These are phyloP conservation scores for Cladophialophora immunda DNA, from an alignment of 2,329 filamentous ascomycete species.

Conservation along the genomic window DNA sequence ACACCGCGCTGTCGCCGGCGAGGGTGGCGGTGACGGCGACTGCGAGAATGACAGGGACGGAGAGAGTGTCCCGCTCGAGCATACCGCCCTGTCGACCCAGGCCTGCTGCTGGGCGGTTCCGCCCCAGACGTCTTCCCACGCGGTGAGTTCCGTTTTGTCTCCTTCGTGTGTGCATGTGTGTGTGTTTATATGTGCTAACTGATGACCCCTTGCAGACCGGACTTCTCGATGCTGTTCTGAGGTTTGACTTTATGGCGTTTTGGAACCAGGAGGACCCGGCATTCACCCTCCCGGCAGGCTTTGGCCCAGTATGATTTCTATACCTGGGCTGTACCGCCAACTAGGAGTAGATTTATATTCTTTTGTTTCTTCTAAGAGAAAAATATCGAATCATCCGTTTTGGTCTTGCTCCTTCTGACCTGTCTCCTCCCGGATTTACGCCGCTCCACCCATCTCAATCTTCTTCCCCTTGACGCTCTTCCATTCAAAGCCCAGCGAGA, in stretches of 20 bases:
- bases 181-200: not conserved
- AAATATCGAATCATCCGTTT: no score
- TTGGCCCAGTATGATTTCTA: constrained; percentile 4
- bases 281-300: constrained; percentile 8
- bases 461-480: constrained; percentile 43
- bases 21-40: not conserved
- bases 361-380: not conserved
- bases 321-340: not conserved
- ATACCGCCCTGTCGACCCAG: constrained; percentile 13
- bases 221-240: constrained; percentile 16
- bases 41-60: not conserved
- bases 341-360: no score
- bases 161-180: not conserved
- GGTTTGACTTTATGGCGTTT: constrained; percentile 30
- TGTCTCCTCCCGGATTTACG: constrained; percentile 13
- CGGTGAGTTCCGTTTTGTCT: constrained; percentile 9
- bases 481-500: constrained; percentile 41
- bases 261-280: constrained; percentile 25
- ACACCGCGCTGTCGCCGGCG: not conserved
- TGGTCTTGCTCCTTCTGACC: not conserved
- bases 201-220: not conserved
- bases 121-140: constrained; percentile 8
- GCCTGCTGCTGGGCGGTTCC: constrained; percentile 6
- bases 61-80: constrained; percentile 5
- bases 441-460: constrained; percentile 36